Percentiles rank a stretch among this genome's conserved stretches.
phyloP scores from a whole-genome alignment of 306 rosid genomes.

The Acmispon strigosus region DNA sequence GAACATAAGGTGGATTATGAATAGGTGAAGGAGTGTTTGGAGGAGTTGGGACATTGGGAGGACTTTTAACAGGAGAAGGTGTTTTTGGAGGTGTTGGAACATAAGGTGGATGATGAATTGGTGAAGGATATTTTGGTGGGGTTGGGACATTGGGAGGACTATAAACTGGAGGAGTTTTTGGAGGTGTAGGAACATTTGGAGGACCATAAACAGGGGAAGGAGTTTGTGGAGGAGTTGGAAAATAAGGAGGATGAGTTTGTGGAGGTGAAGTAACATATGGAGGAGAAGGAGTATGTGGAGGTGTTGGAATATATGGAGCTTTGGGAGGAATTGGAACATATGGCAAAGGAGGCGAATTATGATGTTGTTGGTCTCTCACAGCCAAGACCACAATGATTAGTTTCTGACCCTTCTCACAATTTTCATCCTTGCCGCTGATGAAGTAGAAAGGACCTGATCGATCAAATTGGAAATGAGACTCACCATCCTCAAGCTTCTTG shows the following conservation, averaged over 20 bases:
- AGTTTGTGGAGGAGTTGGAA: too few relatives aligned
- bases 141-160: not conserved
- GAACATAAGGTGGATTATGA: not conserved
- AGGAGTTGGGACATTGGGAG: not conserved
- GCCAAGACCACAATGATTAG: slow-evolving; percentile 51
- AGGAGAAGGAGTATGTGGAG: too few relatives aligned
- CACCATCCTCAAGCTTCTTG: slow-evolving; percentile 54
- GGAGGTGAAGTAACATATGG: too few relatives aligned
- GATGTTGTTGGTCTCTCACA: slow-evolving; percentile 1
- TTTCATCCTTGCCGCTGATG: slow-evolving; percentile 50
- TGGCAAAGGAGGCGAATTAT: not conserved
- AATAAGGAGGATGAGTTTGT: too few relatives aligned
- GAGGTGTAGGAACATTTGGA: not conserved
- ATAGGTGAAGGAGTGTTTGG: not conserved
- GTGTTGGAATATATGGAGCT: not conserved
- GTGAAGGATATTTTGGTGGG: not conserved
- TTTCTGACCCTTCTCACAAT: slow-evolving; percentile 74
- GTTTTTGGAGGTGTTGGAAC: slow-evolving; percentile 2
- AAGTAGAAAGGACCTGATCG: slow-evolving; percentile 69
- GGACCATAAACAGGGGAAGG: not conserved
- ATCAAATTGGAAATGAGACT: slow-evolving; percentile 48
- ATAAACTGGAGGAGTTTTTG: not conserved
- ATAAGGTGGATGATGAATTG: not conserved
- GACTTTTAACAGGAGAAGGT: not conserved
- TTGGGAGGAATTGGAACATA: not conserved